Evolutionary conservation across 116 monocot genomes (phyloP).

Genomic region (Zostera marina): DNA sequence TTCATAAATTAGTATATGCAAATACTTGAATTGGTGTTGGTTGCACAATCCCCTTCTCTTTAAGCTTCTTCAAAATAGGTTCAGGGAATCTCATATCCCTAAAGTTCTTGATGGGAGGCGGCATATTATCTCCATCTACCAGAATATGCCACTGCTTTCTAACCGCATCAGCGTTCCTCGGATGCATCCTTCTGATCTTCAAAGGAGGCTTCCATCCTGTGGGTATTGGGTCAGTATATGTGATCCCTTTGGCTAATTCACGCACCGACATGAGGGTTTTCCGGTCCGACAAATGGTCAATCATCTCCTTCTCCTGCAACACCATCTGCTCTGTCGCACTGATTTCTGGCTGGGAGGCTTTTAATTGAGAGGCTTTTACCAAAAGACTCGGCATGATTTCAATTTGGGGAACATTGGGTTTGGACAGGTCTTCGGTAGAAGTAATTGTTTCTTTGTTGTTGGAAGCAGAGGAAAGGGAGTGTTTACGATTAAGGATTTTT

Average conservation of each 20-base stretch:
- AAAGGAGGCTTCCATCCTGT: constrained; percentile 96
- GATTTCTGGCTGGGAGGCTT: constrained; percentile 62
- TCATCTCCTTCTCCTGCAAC: constrained; percentile 88
- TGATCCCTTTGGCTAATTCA: constrained; percentile 92
- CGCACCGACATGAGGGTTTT: constrained; percentile 96
- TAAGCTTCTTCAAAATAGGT: constrained; percentile 51
- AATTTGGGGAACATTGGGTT: constrained; percentile 7
- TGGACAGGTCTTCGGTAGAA: constrained; percentile 9
- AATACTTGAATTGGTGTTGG: constrained; percentile 77
- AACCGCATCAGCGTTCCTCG: constrained; percentile 24
- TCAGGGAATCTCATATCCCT: constrained; percentile 66
- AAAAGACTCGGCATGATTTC: constrained; percentile 67
- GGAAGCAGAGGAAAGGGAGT: constrained; percentile 17
- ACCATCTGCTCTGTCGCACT: constrained; percentile 60
- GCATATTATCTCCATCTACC: constrained; percentile 73
- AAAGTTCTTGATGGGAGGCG: constrained; percentile 71
- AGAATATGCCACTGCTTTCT: constrained; percentile 80
- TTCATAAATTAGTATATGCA: background rate
- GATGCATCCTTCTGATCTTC: constrained; percentile 48
- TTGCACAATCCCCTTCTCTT: constrained; percentile 66
- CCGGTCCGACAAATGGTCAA: constrained; percentile 85
- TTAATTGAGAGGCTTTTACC: constrained; percentile 66
- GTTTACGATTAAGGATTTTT: constrained; percentile 45
- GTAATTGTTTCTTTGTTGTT: background rate
- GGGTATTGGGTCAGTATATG: constrained; percentile 72